Conservation (phyloP, 192 early-diverging fungal genomes). For the Mortierella alpina region DNA sequence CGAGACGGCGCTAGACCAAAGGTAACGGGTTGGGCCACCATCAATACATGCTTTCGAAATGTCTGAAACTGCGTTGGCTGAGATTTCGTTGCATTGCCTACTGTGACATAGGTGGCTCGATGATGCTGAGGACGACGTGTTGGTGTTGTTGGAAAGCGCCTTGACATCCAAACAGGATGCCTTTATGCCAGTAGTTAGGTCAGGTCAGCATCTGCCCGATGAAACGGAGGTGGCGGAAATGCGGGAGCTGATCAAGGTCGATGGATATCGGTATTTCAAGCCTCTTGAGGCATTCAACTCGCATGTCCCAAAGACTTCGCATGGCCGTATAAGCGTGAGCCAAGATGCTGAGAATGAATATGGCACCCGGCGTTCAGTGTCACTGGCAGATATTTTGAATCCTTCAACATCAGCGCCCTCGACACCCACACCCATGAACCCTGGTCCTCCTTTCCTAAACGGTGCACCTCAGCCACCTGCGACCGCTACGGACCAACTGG, state of each 20-base stretch:
- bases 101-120: slow-evolving; percentile 23
- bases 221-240: slow-evolving; percentile 5
- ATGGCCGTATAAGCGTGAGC: neutral
- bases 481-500: too few species aligned
- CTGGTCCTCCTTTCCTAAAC: too few species aligned
- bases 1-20: slow-evolving; percentile 55
- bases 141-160: slow-evolving; percentile 23
- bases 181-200: slow-evolving; percentile 28
- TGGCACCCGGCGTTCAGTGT: neutral
- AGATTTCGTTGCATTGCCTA: neutral
- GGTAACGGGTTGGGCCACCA: slow-evolving; percentile 13
- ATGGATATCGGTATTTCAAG: slow-evolving; percentile 9
- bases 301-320: neutral
- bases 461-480: too few species aligned
- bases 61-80: neutral
- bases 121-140: slow-evolving; percentile 24
- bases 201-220: slow-evolving; percentile 32
- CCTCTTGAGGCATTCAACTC: neutral
- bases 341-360: neutral
- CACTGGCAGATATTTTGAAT: neutral
- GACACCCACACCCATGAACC: neutral
- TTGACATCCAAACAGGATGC: slow-evolving; percentile 25
- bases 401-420: neutral
- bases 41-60: neutral
- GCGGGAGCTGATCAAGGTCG: neutral